A percentile compares a stretch with the other conserved stretches of the same genome.
Conservation (phyloP, 2,329 filamentous ascomycete genomes). For the Fusarium equiseti region DNA sequence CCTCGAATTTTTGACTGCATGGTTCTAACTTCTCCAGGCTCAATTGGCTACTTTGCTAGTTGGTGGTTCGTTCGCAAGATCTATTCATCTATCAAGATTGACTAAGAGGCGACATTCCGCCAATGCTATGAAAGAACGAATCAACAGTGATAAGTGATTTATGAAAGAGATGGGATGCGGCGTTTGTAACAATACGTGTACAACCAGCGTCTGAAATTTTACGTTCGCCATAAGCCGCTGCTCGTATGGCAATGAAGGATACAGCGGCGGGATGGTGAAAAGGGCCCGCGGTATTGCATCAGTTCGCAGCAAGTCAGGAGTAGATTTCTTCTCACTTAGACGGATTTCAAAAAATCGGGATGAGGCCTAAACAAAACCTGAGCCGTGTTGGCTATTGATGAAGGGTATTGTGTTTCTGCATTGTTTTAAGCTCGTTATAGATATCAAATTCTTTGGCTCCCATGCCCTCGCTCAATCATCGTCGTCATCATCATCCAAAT, state of each 20-base stretch:
- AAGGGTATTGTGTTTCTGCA: constrained; percentile 27
- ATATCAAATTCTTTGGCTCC: constrained; percentile 12
- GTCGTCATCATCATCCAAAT: constrained; percentile 60
- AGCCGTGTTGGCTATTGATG: constrained; percentile 31
- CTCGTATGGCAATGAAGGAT: not conserved
- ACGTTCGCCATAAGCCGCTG: constrained; percentile 17
- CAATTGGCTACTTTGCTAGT: constrained; percentile 94
- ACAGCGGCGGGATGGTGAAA: constrained; percentile 11
- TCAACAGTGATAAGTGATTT: constrained; percentile 29
- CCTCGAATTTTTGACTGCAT: not conserved
- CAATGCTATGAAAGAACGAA: constrained; percentile 14
- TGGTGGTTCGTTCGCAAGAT: constrained; percentile 96
- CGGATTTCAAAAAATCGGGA: constrained; percentile 28
- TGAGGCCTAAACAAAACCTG: constrained; percentile 18
- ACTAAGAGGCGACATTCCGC: constrained; percentile 62
- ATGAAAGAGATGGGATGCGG: constrained; percentile 38
- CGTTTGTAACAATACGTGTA: constrained; percentile 52
- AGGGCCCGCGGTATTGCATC: constrained; percentile 14
- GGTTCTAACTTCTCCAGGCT: constrained; percentile 67
- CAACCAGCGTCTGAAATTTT: constrained; percentile 45
- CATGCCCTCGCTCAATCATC: constrained; percentile 46
- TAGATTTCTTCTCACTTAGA: constrained; percentile 39
- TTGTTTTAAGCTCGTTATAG: constrained; percentile 35
- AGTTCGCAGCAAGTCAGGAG: constrained; percentile 28
- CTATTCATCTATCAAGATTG: constrained; percentile 98